These are phyloP conservation scores for Carex pumila DNA, from an alignment of 176 grass and related monocot genomes.

Conservation along the genomic window DNA sequence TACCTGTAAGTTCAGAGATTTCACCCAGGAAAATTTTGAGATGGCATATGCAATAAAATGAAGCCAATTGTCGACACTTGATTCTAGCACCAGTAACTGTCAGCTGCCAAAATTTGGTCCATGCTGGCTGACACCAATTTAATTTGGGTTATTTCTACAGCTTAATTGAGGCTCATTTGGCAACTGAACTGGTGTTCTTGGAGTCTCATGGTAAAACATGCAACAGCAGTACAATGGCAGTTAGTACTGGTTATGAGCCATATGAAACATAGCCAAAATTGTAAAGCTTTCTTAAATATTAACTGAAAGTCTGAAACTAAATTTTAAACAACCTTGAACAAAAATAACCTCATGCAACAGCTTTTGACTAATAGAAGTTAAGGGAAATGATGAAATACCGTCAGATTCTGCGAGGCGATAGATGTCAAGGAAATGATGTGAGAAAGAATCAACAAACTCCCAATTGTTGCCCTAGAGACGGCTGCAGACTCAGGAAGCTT, in stretches of 20 bases:
- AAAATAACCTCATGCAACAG: neutral
- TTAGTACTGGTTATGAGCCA: neutral
- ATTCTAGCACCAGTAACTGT: neutral
- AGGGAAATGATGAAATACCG: conserved; percentile 26
- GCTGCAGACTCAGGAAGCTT: conserved; percentile 52
- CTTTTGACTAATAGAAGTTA: neutral
- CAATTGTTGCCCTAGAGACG: conserved; percentile 72
- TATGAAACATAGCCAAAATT: neutral
- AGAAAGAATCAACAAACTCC: conserved; percentile 88
- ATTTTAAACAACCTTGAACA: neutral
- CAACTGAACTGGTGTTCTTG: neutral
- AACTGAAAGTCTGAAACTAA: neutral
- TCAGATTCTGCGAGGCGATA: conserved; percentile 38
- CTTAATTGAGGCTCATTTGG: neutral
- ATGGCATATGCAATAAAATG: neutral
- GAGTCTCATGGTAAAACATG: neutral
- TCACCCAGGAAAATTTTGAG: neutral
- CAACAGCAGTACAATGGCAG: neutral
- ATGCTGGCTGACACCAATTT: neutral
- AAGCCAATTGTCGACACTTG: neutral
- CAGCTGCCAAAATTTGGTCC: neutral
- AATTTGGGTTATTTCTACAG: neutral
- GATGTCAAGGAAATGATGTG: conserved; percentile 87
- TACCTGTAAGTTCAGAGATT: neutral
- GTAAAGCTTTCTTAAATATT: neutral